Percentiles rank a stretch among this genome's conserved stretches.
Evolutionary conservation across 1,284 basidiomycete genomes (phyloP).

Genomic region (Tylopilus sp.): DNA sequence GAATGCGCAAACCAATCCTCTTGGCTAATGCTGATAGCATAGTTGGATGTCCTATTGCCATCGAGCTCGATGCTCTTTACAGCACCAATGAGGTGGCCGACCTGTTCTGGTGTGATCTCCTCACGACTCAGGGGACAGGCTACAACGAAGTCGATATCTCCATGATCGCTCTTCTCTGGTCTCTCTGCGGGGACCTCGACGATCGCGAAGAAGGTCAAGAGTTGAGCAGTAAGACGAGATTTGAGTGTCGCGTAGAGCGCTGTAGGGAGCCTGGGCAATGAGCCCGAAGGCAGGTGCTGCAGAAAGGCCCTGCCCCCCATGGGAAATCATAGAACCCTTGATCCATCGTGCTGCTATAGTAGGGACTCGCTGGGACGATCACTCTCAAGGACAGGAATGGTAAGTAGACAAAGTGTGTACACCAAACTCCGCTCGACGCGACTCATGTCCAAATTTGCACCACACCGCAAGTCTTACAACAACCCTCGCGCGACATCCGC

Average conservation of each 20-base stretch:
- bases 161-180: slow-evolving; percentile 61
- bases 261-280: slow-evolving; percentile 61
- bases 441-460: slow-evolving; percentile 77
- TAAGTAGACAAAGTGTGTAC: neutral
- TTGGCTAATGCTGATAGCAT: slow-evolving; percentile 48
- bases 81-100: slow-evolving; percentile 50
- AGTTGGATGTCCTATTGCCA: slow-evolving; percentile 60
- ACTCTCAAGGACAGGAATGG: slow-evolving; percentile 14
- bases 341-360: neutral
- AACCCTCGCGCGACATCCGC: slow-evolving; percentile 59
- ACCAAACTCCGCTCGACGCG: slow-evolving; percentile 19
- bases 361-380: slow-evolving; percentile 20
- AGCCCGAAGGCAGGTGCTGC: slow-evolving; percentile 40
- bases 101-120: slow-evolving; percentile 39
- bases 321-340: neutral
- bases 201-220: slow-evolving; percentile 47
- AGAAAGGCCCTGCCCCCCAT: slow-evolving; percentile 73
- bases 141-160: slow-evolving; percentile 67
- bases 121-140: slow-evolving; percentile 37
- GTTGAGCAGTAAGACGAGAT: slow-evolving; percentile 38
- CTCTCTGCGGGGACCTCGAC: slow-evolving; percentile 58
- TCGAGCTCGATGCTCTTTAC: slow-evolving; percentile 45
- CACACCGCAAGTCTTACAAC: slow-evolving; percentile 59
- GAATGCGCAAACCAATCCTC: slow-evolving; percentile 25
- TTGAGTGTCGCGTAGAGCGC: slow-evolving; percentile 52